A percentile compares a stretch with the other conserved stretches of the same genome.
phyloP scores from a whole-genome alignment of 1,284 basidiomycete genomes.

The Exsudoporus floridanus region DNA sequence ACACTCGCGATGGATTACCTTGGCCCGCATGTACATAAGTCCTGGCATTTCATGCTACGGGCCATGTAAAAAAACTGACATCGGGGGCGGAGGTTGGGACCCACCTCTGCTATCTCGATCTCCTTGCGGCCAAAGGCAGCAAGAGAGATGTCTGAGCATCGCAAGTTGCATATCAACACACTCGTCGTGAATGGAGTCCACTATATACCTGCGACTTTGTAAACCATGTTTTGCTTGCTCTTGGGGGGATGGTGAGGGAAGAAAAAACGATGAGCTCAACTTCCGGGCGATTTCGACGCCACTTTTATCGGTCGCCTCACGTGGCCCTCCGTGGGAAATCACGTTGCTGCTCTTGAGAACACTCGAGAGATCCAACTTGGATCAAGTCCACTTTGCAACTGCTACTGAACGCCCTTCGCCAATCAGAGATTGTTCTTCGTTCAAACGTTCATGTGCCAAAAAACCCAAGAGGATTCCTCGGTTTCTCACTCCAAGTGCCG shows the following conservation, averaged over 20 bases:
- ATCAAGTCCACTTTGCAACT: neutral
- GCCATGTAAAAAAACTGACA: slow-evolving; percentile 16
- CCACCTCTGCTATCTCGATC: slow-evolving; percentile 94
- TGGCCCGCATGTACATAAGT: slow-evolving; percentile 87
- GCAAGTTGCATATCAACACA: slow-evolving; percentile 6
- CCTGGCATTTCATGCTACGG: slow-evolving; percentile 87
- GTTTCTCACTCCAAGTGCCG: slow-evolving; percentile 42
- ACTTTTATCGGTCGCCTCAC: slow-evolving; percentile 38
- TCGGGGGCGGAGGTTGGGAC: slow-evolving; percentile 8
- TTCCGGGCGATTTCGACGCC: slow-evolving; percentile 28
- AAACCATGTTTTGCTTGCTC: slow-evolving; percentile 60
- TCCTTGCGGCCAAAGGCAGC: slow-evolving; percentile 98
- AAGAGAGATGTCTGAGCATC: slow-evolving; percentile 81
- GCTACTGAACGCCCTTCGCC: neutral
- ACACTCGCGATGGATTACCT: slow-evolving; percentile 47
- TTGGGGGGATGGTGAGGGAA: slow-evolving; percentile 31
- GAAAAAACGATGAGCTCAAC: slow-evolving; percentile 40
- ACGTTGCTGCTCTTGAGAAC: slow-evolving; percentile 15
- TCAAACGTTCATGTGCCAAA: slow-evolving; percentile 18
- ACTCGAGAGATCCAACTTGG: too few species aligned
- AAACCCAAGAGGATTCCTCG: neutral
- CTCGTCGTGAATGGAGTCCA: neutral
- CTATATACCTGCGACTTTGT: slow-evolving; percentile 75
- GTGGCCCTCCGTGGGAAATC: slow-evolving; percentile 34
- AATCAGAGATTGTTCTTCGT: neutral